phyloP scores from a whole-genome alignment of 495 filamentous ascomycete genomes.

The Annulohypoxylon stygium region DNA sequence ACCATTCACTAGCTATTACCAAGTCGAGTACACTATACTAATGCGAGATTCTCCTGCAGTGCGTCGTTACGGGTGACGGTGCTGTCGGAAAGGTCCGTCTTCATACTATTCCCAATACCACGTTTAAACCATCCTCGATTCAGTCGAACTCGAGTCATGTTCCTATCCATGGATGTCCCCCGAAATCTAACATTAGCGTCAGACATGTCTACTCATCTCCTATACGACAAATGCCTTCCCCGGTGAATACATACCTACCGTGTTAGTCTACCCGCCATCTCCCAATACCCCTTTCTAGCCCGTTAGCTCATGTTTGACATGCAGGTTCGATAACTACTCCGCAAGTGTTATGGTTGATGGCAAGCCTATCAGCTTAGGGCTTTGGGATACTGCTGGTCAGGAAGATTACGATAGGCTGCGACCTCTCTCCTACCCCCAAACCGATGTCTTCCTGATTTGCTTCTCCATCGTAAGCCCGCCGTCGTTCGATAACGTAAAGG shows the following conservation, averaged over 20 bases:
- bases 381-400: slow-evolving; percentile 99
- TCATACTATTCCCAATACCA: slow-evolving; percentile 18
- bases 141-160: slow-evolving; percentile 30
- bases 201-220: slow-evolving; percentile 99
- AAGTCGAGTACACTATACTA: slow-evolving; percentile 42
- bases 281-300: slow-evolving; percentile 24
- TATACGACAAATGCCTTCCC: slow-evolving; percentile 99
- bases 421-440: slow-evolving; percentile 96
- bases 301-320: slow-evolving; percentile 48
- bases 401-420: slow-evolving; percentile 98
- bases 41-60: slow-evolving; percentile 66
- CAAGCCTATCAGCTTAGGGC: slow-evolving; percentile 93
- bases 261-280: slow-evolving; percentile 71
- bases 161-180: background rate
- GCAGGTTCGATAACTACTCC: slow-evolving; percentile 99
- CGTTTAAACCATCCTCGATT: slow-evolving; percentile 7
- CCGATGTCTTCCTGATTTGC: slow-evolving; percentile 97
- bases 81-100: slow-evolving; percentile 92
- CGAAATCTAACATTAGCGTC: slow-evolving; percentile 51
- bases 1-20: background rate
- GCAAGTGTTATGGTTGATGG: slow-evolving; percentile 99
- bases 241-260: slow-evolving; percentile 98
- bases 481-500: slow-evolving; percentile 97
- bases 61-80: slow-evolving; percentile 98
- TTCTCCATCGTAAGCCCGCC: slow-evolving; percentile 98